Evolutionary conservation across 371 early-diverging fungal genomes (phyloP).

Genomic region (Mortierella polycephala): DNA sequence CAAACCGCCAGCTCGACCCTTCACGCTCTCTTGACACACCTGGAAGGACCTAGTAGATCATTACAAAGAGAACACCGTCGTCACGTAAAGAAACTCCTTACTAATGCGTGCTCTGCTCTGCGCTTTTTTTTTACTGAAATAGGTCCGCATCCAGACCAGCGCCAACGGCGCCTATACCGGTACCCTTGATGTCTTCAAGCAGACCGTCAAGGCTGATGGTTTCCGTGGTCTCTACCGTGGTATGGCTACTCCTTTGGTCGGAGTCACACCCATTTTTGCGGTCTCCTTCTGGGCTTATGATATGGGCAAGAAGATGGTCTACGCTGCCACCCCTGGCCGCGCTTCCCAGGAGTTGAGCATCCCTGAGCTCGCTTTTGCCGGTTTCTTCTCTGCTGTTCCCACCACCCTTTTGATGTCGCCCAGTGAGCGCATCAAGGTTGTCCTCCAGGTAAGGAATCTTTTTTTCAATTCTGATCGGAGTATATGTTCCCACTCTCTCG

Average conservation of each 20-base stretch:
- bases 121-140: background rate
- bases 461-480: background rate
- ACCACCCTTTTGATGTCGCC: slow-evolving; percentile 95
- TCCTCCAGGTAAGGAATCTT: slow-evolving; percentile 81
- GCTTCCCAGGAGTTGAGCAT: slow-evolving; percentile 70
- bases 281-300: slow-evolving; percentile 92
- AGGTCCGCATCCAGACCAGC: slow-evolving; percentile 93
- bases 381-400: slow-evolving; percentile 96
- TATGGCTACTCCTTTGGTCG: slow-evolving; percentile 91
- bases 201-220: slow-evolving; percentile 91
- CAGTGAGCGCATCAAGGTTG: slow-evolving; percentile 95
- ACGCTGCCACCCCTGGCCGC: slow-evolving; percentile 68
- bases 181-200: slow-evolving; percentile 88
- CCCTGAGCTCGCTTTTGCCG: slow-evolving; percentile 89
- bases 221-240: slow-evolving; percentile 94
- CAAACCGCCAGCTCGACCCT: no score
- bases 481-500: background rate
- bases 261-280: slow-evolving; percentile 95
- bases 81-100: no score
- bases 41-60: background rate
- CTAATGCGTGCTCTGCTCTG: no score
- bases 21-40: no score
- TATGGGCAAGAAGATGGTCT: slow-evolving; percentile 73
- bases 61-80: background rate
- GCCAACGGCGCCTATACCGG: slow-evolving; percentile 84